Evolutionary conservation across 805 yeast species (phyloP), one percentile per base, ranked within the genome.

Genomic region (Candida suzukii): DNA sequence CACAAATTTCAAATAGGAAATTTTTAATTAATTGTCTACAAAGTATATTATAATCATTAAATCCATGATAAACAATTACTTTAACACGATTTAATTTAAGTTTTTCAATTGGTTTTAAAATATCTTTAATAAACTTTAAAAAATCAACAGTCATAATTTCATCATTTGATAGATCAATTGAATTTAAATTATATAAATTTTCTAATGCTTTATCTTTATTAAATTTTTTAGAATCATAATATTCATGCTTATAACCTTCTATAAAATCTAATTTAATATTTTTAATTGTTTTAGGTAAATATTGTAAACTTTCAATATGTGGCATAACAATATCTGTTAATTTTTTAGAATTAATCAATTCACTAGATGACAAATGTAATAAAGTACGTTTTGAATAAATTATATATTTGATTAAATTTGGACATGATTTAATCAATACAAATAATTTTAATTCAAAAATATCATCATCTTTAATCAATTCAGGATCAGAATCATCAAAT

Each of bases 61-160:
- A 56, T 1, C 72, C 74, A 49, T 76, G 80, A 32, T 69, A 66
- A 43, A 68, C 69, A 30, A 68, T 62, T 31, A 76, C 51, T 31
- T 64, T 65, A 27, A 76, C 49, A 3, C 60, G 49, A 17, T 48
- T 53, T 16, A 75, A 44, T 1, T 53, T 43, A 1, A 60, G 36
- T 4, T 21, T 24, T 11, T n/a, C 6, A 20, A 34, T n/a, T 2
- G 43, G 44, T n/a, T 35, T 34, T 33, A 44, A 39, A 2, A 40
- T 33, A 13, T 56, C 53, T 3, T 56, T 12, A 3, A 68, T 31
- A 17, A 46, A 49, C 30, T 63, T 53, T 16, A 73, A 48, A 7
- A 73, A 51, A 18, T 64, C 50, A 8, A 63, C 48, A 3, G 71
- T 57, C 1, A 17, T 10, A 4, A 38, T 22, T 17, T 33, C 54